phyloP scores from a whole-genome alignment of 495 filamentous ascomycete species.

The Aspergillus olivimuriae region DNA sequence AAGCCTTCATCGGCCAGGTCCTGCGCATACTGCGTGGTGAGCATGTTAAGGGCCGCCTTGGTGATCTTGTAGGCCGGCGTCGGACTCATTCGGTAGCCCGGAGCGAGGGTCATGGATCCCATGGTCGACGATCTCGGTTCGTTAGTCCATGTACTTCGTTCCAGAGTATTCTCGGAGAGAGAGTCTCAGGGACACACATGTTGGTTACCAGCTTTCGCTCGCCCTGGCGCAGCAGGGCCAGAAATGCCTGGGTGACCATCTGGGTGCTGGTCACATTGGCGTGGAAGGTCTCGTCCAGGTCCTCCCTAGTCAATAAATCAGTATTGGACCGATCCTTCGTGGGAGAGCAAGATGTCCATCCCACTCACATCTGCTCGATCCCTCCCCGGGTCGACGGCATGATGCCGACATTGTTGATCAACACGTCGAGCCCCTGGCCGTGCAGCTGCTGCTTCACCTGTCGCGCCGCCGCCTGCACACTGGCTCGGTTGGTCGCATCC shows the following conservation, averaged over 20 bases:
- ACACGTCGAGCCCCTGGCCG: slow-evolving; percentile 31
- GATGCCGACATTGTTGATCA: slow-evolving; percentile 37
- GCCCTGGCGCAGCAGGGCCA: slow-evolving; percentile 32
- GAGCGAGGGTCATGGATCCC: slow-evolving; percentile 22
- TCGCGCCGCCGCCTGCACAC: slow-evolving; percentile 19
- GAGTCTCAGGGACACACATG: slow-evolving; percentile 26
- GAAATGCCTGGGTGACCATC: slow-evolving; percentile 25
- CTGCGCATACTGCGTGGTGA: slow-evolving; percentile 30
- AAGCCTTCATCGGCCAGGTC: slow-evolving; percentile 24
- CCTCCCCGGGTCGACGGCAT: slow-evolving; percentile 16
- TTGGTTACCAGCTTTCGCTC: slow-evolving; percentile 33
- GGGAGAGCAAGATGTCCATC: no score
- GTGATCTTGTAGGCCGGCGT: slow-evolving; percentile 35
- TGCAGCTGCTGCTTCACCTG: slow-evolving; percentile 18
- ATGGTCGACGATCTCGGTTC: slow-evolving; percentile 22
- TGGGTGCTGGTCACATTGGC: slow-evolving; percentile 35
- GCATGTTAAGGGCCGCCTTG: slow-evolving; percentile 37
- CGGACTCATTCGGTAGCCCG: slow-evolving; percentile 9
- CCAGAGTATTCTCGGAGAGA: background rate
- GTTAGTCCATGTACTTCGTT: background rate
- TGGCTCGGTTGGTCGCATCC: slow-evolving; percentile 21
- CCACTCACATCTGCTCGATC: slow-evolving; percentile 19
- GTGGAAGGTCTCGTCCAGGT: slow-evolving; percentile 25
- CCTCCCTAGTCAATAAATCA: slow-evolving; percentile 12
- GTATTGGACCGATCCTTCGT: no score